Evolutionary conservation across 148 eudicot species (phyloP).

Genomic region (Vaccinium darrowii): DNA sequence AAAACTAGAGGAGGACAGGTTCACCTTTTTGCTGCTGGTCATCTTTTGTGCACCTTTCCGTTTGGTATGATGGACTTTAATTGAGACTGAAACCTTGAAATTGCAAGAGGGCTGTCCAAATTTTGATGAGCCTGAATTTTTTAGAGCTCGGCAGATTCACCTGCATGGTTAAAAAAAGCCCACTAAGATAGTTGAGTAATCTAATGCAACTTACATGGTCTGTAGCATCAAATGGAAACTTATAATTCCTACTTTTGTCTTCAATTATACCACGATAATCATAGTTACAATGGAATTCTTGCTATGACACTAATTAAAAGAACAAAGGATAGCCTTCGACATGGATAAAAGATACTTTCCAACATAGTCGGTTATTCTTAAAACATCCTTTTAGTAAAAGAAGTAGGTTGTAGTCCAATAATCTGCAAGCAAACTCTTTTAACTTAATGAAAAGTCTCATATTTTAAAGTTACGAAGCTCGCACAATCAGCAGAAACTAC

Average conservation of each 20-base stretch:
- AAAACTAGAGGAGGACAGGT: neutral
- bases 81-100: neutral
- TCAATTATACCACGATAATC: neutral
- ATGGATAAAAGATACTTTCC: neutral
- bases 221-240: neutral
- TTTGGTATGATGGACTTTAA: neutral
- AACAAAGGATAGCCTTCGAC: neutral
- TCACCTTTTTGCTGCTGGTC: neutral
- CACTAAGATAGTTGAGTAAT: neutral
- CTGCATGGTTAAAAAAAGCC: neutral
- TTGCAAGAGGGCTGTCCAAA: neutral
- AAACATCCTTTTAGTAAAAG: neutral
- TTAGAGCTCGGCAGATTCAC: neutral
- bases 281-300: neutral
- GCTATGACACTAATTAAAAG: neutral
- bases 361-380: neutral
- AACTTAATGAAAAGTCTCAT: neutral
- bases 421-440: neutral
- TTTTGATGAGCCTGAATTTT: neutral
- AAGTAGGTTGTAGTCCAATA: neutral
- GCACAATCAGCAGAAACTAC: neutral
- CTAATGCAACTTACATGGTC: too few relatives aligned
- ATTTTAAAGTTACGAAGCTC: neutral
- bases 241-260: too few relatives aligned
- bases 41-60: neutral